Base-by-base conservation (phyloP, 2,329 filamentous ascomycete genomes). In the Knufia petricola region DNA sequence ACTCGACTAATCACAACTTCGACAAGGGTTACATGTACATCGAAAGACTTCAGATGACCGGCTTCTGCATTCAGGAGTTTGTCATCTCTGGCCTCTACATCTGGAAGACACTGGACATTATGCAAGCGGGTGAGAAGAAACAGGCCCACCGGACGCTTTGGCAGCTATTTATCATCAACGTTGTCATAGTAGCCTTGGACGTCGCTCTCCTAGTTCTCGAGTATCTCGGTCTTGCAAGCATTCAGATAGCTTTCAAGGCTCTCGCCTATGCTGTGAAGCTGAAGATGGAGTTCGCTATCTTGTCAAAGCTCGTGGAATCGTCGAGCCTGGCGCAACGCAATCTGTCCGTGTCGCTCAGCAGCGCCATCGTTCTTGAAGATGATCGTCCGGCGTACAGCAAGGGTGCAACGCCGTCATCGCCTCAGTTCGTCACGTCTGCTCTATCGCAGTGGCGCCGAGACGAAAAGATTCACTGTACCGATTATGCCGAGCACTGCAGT, bases 211-310 rank as follows among this genome's bases (percentile, higher is more conserved):
- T 75, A 8, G 63, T 61, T 17, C 55, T 69, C 3, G 59, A 67
- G 28, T 69, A 68, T 52, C 63, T 64, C 12, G 61, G 65, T 23
- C 63, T 69, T 23, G 66, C 67, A 28, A 56, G 60, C 1, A 52
- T 70, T 7, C 67, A 71, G 54, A 64, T 65, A 4, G 62, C 63
- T 46, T 64, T 67, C 50, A 71, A 71, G 50, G 61, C 64, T 1
- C 64, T 63, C 6, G 60, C 55, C 0, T 65, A 65, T 37, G 63
- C 61, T 39, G 56, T 65, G 46, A 65, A 65, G 65, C 64, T 76
- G 26, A 75, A 76, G 47, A 68, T 78, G 6, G 78, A 80, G 60
- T 72, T 73, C 52, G 70, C 73, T 15, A 71, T 80, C 31, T 62
- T 80, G 3, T 65, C 73, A 6, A 66, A 67, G 45, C 57, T 73